Evolutionary conservation across 257 asterid species (phyloP).

Genomic region (Cinchona pubescens): DNA sequence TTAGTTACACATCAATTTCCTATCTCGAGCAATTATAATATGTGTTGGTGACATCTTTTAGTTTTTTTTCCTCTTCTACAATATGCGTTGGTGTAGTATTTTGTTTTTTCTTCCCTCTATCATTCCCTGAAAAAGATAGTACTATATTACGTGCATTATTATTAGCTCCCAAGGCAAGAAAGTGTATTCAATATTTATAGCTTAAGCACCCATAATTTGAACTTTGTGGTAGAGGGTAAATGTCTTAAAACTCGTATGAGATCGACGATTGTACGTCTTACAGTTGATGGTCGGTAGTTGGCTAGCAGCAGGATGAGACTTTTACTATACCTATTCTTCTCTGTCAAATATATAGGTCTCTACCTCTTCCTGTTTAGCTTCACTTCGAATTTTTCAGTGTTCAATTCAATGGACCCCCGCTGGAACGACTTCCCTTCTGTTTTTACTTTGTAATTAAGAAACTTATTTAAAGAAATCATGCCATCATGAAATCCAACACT

Average conservation of each 20-base stretch:
- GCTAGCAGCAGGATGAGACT: background rate
- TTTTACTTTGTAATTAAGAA: slow-evolving; percentile 28
- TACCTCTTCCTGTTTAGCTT: slow-evolving; percentile 1
- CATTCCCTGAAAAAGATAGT: background rate
- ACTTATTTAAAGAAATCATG: background rate
- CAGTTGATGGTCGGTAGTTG: background rate
- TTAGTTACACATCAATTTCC: too few species aligned
- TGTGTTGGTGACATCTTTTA: too few species aligned
- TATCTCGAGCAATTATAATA: too few species aligned
- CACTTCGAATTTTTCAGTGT: background rate
- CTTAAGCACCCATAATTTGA: background rate
- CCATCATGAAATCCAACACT: background rate
- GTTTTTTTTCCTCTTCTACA: too few species aligned
- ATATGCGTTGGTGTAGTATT: too few species aligned
- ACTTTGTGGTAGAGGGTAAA: background rate
- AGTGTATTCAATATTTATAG: background rate
- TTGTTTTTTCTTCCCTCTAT: background rate
- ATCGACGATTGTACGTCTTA: slow-evolving; percentile 12
- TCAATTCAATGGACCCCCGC: background rate
- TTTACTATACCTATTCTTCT: slow-evolving; percentile 5
- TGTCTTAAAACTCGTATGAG: background rate
- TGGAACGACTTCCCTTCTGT: slow-evolving; percentile 14
- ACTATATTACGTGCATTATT: background rate
- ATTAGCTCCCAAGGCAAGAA: slow-evolving; percentile 19
- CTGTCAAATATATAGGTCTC: background rate